These are phyloP conservation scores for Fraxinus floribunda DNA, from an alignment of 305 asterid species.

Conservation along the genomic window DNA sequence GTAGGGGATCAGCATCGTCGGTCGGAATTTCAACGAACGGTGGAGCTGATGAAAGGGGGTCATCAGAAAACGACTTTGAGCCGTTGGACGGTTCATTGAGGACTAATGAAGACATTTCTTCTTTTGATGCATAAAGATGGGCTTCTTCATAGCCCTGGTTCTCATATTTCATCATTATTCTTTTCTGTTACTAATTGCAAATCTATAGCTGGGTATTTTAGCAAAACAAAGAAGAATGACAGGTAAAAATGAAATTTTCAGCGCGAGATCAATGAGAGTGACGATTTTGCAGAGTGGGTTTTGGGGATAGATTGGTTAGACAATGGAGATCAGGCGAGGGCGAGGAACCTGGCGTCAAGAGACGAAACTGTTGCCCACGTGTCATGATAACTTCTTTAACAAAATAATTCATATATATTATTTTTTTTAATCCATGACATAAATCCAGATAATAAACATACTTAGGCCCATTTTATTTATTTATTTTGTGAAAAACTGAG, in stretches of 20 bases:
- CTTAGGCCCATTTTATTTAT: too few species aligned
- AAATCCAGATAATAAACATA: too few species aligned
- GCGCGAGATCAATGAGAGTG: background rate
- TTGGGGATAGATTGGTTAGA: background rate
- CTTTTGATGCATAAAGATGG: constrained; percentile 49
- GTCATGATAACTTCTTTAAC: background rate
- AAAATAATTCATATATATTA: too few species aligned
- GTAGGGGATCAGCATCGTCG: constrained; percentile 33
- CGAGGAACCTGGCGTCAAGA: background rate
- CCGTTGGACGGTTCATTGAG: constrained; percentile 49
- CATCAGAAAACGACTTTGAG: constrained; percentile 36
- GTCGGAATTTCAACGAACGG: constrained; percentile 44
- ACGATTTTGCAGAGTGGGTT: background rate
- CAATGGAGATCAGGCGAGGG: background rate
- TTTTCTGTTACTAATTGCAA: constrained; percentile 11
- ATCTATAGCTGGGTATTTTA: background rate
- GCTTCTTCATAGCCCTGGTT: constrained; percentile 57
- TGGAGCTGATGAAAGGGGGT: constrained; percentile 48
- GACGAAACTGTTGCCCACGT: background rate
- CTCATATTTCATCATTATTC: constrained; percentile 66
- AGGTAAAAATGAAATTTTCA: constrained; percentile 1
- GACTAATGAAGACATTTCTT: constrained; percentile 56
- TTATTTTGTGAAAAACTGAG: too few species aligned
- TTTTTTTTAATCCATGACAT: too few species aligned
- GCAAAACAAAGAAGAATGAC: background rate